Base-by-base conservation (phyloP, 208 protist species). In the Leptomonas seymouri region DNA sequence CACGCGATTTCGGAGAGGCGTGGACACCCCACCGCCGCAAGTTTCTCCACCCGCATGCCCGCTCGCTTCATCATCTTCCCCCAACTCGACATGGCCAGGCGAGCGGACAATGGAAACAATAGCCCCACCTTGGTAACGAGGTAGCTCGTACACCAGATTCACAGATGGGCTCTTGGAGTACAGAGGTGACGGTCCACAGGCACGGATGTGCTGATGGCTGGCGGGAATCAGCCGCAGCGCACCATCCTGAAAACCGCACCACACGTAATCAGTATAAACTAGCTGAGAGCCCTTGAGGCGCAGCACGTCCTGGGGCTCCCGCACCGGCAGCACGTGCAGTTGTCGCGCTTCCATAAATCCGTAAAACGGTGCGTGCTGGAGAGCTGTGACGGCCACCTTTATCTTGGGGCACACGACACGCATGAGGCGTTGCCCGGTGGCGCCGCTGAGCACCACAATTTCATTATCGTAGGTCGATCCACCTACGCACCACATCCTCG, bases 181-280 rank as follows among this genome's bases (percentile, higher is more conserved):
- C 18, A 82, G 61, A 12, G 51, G 72, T n/a, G 87, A 84, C 34
- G 80, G 77, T 39, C 89, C 88, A 21, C 66, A 68, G 2, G 84
- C 76, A 30, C 80, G 81, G 55, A 93, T 65, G 36, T 75, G 66
- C 27, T 82, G 64, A 41, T 68, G 68, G 65, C 89, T 73, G 12
- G 87, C 82, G 4, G 87, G 89, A 46, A 97, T 69, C 6, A 97
- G 76, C 0, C 91, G 87, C n/a, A 97, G 82, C 27, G 82, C 71
- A 28, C 91, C 91, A 61, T 97, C 91, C n/a, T 78, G 66, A 45
- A 94, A 85, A 31, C 91, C 91, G 18, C 93, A 84, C 91, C 91
- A 97, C 21, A 97, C 87, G 67, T 93, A 97, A 74, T 97, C 91
- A 3, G 91, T 93, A 34, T 85, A 75, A 27, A 93, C 73, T 12